phyloP scores from a whole-genome alignment of 805 yeast species.

The Schizosaccharomyces pombe region DNA sequence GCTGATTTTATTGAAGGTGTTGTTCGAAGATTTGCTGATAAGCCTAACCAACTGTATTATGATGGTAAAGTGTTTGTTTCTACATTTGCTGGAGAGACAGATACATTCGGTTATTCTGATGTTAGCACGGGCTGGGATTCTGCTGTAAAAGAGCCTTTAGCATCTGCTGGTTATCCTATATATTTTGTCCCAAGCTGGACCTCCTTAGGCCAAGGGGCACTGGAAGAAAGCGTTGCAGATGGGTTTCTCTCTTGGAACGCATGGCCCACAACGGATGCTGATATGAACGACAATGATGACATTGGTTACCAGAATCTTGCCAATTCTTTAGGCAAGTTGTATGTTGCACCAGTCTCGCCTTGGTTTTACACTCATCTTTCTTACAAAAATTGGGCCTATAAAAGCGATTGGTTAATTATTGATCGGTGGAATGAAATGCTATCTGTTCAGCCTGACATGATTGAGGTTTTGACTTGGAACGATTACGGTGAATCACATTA shows the following conservation, averaged over 20 bases:
- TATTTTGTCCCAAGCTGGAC: conserved; percentile 6
- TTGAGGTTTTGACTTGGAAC: conserved; percentile 6
- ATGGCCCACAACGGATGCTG: conserved; percentile 4
- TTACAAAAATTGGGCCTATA: conserved; percentile 6
- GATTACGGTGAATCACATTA: conserved; percentile 7
- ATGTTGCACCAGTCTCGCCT: conserved; percentile 6
- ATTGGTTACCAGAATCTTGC: neutral
- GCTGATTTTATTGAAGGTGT: neutral
- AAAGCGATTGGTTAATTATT: conserved; percentile 3
- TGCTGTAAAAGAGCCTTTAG: conserved; percentile 1
- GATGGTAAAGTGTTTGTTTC: neutral
- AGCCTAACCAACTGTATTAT: neutral
- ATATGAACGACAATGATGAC: conserved; percentile 2
- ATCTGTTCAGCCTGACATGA: conserved; percentile 6
- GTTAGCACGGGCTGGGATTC: neutral
- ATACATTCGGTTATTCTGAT: neutral
- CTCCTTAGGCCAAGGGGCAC: conserved; percentile 3
- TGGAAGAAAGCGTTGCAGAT: neutral
- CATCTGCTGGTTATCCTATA: neutral
- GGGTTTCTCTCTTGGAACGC: conserved; percentile 6
- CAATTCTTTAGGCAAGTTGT: neutral
- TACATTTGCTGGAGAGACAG: conserved; percentile 2
- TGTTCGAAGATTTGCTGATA: neutral
- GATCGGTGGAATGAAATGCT: conserved; percentile 6
- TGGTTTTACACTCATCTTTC: conserved; percentile 6